Evolutionary conservation across 129 eudicot genomes (phyloP), one percentile per base, ranked within the genome.

Genomic region (Helianthus tuberosus): DNA sequence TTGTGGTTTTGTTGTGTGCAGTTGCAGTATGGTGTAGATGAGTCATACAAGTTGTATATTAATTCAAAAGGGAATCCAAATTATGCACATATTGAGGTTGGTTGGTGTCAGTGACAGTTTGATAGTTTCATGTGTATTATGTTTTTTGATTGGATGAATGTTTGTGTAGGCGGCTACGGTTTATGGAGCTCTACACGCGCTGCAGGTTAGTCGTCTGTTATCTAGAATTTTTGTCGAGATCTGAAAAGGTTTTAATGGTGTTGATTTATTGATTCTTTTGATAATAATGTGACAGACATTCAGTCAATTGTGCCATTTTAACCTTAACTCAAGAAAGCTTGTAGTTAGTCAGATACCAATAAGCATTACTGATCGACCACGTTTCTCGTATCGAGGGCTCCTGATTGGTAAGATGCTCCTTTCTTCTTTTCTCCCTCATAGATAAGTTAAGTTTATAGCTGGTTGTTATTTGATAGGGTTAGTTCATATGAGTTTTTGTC

Each of bases 161-260:
- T 50, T 51, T 15, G 63, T 86, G 89, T 86, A 93, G 98, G 99
- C 99, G 78, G 73, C 75, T 65, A 86, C 99, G 5, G 88, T 94
- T 66, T 94, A 94, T 76, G 99, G 99, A 67, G 97, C 97, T 81
- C 82, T 94, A 71, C 99, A 94, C 79, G 98, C 88, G 48, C 83
- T 94, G 62, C 89, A 94, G 98, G 98, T 93, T 63, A 71, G 49
- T 48, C 55, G 11, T 39, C 64, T 41, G 9, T 41, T 41, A 41
- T 41, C 4, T 29, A 71, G 20, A 11, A 49, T 6, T 81, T 75
- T 23, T 47, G 44, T 29, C 46, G 15, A 29, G 13, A 51, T 75
- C 13, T 9, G 11, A 10, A 52, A 71, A 57, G 10, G 66, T 41
- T 6, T 65, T 62, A 11, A 7, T 47, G 53, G 17, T 71, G 38